Base-by-base conservation (phyloP, 2,329 filamentous ascomycete species). In the Colletotrichum phormii region DNA sequence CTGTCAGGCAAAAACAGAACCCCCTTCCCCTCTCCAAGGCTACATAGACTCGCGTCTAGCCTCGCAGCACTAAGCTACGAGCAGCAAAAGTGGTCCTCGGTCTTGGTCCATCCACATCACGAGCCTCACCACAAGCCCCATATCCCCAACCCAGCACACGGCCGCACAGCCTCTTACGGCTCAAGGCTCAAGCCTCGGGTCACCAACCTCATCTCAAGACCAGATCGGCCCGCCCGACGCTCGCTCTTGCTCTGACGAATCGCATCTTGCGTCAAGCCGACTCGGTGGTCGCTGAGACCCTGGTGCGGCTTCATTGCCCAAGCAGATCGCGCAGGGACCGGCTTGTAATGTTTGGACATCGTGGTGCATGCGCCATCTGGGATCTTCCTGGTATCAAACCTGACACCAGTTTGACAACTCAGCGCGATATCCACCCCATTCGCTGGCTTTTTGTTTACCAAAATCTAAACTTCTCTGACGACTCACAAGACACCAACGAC, bases 361-460 rank as follows among this genome's bases (percentile, higher is more conserved):
- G 61, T 79, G 77, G 77, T 80, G 79, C 81, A 81, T 79, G 78
- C 80, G 76, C 72, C 72, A 78, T 75, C 83, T 77, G 78, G 83
- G 84, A 82, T 84, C 78, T 77, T 82, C 83, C 84, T 78, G 80
- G 83, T 80, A 82, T 78, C 79, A 77, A 76, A 77, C 80, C 76
- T 81, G 78, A 80, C 79, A 75, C 76, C 78, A 75, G 80, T 81
- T 80, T 81, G 79, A 81, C 79, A 82, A 81, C 78, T 80, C 80
- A 79, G 75, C 76, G 71, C 73, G 76, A 77, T 79, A 79, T 77
- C 79, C 79, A 79, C 78, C 77, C 74, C 62, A 72, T 73, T 74
- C 74, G 74, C 63, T 65, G 64, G 72, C 64, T 72, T 73, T 73
- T 75, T 74, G 74, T 75, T 75, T 74, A 68, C 74, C 72, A 71